Percentiles rank a stretch among this genome's conserved stretches.
Evolutionary conservation across 179 eudicot species (phyloP).

Genomic region (Heliamphora ciliata): DNA sequence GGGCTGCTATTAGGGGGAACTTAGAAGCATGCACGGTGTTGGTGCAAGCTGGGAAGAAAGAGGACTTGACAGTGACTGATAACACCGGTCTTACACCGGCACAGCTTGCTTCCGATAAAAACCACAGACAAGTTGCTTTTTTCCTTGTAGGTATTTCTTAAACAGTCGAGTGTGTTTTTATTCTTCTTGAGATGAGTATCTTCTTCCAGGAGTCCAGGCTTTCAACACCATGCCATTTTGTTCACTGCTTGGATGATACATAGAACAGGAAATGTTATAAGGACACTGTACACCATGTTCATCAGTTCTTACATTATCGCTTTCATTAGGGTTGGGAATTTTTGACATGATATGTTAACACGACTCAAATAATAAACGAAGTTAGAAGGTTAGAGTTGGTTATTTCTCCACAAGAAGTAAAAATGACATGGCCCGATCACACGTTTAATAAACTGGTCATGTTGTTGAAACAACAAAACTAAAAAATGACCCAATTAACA

Average conservation of each 20-base stretch:
- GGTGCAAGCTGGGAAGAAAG: conserved; percentile 98
- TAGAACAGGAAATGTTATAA: background rate
- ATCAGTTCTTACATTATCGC: background rate
- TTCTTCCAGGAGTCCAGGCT: conserved; percentile 3
- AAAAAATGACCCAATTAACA: no score
- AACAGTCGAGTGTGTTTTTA: background rate
- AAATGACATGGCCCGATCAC: no score
- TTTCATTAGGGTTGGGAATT: no score
- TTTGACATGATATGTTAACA: no score
- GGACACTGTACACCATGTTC: background rate
- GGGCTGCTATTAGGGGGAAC: conserved; percentile 99
- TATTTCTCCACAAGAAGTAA: no score
- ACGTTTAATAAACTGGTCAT: no score
- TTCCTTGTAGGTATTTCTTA: conserved; percentile 81
- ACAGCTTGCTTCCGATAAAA: conserved; percentile 92
- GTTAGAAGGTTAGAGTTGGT: no score
- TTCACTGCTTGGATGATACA: background rate
- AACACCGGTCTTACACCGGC: conserved; percentile 96
- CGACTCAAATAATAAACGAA: no score
- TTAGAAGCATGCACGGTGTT: conserved; percentile 96
- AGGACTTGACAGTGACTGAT: conserved; percentile 77
- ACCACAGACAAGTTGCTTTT: conserved; percentile 98
- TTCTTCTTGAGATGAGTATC: conserved; percentile 2
- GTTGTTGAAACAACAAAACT: no score
- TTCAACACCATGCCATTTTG: background rate